A percentile compares a stretch with the other conserved stretches of the same genome.
These are phyloP conservation scores for Helianthus annuus DNA, from an alignment of 129 eudicot genomes.

Conservation along the genomic window HanXRQr2.0-SUNRISE NC_035448.2:154474053-154474552, in stretches of 20 bases:
- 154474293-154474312: constrained; percentile 38
- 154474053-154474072: background rate
- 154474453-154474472: background rate
- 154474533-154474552: constrained; percentile 65
- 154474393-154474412: constrained; percentile 86
- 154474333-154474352: background rate
- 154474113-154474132: background rate
- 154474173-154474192: background rate
- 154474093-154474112: background rate
- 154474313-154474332: constrained; percentile 41
- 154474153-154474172: background rate
- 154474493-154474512: constrained; percentile 72
- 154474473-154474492: constrained; percentile 41
- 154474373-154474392: constrained; percentile 57
- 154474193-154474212: background rate
- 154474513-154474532: constrained; percentile 71
- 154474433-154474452: background rate
- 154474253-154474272: constrained; percentile 18
- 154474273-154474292: constrained; percentile 44
- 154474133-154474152: too few relatives aligned
- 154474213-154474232: background rate
- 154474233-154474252: constrained; percentile 9
- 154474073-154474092: background rate
- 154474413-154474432: background rate
- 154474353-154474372: constrained; percentile 16